Percentiles rank a stretch among this genome's conserved stretches.
Evolutionary conservation across 129 eudicot species (phyloP).

Genomic region (Flaveria ramosissima): DNA sequence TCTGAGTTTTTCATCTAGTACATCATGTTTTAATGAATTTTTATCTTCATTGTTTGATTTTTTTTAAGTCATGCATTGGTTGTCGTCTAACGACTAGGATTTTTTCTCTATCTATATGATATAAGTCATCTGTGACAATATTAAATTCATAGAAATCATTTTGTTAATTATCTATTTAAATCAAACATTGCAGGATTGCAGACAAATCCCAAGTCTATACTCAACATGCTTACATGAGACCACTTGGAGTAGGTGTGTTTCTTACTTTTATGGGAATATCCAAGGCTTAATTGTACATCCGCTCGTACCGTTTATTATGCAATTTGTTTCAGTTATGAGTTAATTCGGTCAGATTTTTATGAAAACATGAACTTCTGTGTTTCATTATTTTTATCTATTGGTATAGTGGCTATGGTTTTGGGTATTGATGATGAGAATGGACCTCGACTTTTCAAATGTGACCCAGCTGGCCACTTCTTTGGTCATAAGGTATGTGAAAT

Average conservation of each 20-base stretch:
- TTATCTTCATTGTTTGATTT: not conserved
- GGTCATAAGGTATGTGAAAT: conserved; percentile 77
- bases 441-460: conserved; percentile 92
- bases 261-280: conserved; percentile 3
- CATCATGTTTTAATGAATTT: not conserved
- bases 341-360: not conserved
- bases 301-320: conserved; percentile 1
- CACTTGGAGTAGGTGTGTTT: conserved; percentile 92
- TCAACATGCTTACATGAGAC: conserved; percentile 99
- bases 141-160: not conserved
- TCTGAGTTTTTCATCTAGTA: not conserved
- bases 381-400: not conserved
- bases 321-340: not conserved
- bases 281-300: not conserved
- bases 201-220: conserved; percentile 98
- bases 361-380: not conserved
- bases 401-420: conserved; percentile 89
- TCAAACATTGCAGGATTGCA: conserved; percentile 70
- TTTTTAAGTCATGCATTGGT: not conserved
- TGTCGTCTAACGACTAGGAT: not conserved
- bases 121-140: not conserved
- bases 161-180: not conserved
- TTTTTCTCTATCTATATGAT: not conserved
- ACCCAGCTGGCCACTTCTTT: conserved; percentile 97
- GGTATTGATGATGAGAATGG: conserved; percentile 96